These are phyloP conservation scores for Fraxinus quadrangulata DNA, from an alignment of 257 asterid species.

Conservation along the genomic window DNA sequence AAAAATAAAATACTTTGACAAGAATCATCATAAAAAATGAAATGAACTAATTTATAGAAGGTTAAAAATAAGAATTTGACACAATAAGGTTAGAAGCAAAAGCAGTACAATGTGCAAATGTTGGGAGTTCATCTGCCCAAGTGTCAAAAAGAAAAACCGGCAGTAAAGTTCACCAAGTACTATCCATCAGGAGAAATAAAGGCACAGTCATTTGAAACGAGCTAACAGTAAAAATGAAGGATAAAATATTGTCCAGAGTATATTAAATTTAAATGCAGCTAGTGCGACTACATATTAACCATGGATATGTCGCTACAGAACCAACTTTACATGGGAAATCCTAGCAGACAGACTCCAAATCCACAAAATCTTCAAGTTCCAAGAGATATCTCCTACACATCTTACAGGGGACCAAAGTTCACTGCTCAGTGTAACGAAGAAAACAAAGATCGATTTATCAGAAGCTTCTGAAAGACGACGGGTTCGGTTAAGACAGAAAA, in stretches of 20 bases:
- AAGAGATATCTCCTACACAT: constrained; percentile 7
- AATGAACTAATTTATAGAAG: no score
- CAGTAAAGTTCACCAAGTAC: no score
- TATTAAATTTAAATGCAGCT: constrained; percentile 29
- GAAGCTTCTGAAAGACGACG: constrained; percentile 17
- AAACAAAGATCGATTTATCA: constrained; percentile 18
- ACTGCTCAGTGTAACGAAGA: constrained; percentile 22
- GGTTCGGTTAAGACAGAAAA: not conserved
- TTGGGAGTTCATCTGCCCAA: no score
- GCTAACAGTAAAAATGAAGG: no score
- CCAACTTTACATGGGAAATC: constrained; percentile 24
- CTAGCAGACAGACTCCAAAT: constrained; percentile 29
- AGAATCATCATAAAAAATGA: no score
- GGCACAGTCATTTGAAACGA: no score
- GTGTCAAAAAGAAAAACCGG: no score
- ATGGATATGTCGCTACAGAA: constrained; percentile 26
- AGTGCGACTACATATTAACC: constrained; percentile 33
- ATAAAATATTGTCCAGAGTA: constrained; percentile 24
- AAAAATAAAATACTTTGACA: no score
- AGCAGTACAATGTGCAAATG: no score
- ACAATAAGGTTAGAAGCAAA: no score
- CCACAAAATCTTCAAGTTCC: constrained; percentile 38
- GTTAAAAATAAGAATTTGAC: no score
- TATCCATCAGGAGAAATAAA: no score
- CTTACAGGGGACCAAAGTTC: constrained; percentile 24